A percentile compares a stretch with the other conserved stretches of the same genome.
phyloP scores from a whole-genome alignment of 2,329 filamentous ascomycete genomes.

The Fusarium albosuccineum region DNA sequence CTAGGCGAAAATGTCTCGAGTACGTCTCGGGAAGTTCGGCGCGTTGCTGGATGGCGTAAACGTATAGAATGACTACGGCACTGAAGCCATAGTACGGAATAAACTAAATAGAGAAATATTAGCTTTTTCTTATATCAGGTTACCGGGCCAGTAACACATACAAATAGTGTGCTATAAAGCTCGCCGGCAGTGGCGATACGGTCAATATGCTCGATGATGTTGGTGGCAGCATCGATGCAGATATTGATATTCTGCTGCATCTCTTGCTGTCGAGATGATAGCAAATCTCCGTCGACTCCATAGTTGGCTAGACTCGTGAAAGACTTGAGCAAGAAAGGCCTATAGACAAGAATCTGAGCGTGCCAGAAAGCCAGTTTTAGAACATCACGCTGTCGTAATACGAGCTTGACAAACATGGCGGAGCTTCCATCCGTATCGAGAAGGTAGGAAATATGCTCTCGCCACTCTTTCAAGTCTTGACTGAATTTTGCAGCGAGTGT shows the following conservation, averaged over 20 bases:
- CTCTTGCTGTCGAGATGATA: background rate
- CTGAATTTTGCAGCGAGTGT: slow-evolving; percentile 47
- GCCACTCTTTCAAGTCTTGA: slow-evolving; percentile 51
- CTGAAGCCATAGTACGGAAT: slow-evolving; percentile 59
- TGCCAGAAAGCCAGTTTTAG: slow-evolving; percentile 59
- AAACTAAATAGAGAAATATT: slow-evolving; percentile 24
- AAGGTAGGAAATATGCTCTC: slow-evolving; percentile 50
- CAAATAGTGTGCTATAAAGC: slow-evolving; percentile 32
- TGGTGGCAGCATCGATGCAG: slow-evolving; percentile 57
- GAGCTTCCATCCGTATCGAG: slow-evolving; percentile 53
- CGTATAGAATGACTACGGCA: slow-evolving; percentile 59
- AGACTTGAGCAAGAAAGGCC: slow-evolving; percentile 53
- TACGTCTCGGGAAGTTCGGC: slow-evolving; percentile 44
- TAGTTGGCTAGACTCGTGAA: slow-evolving; percentile 42
- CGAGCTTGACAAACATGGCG: slow-evolving; percentile 50
- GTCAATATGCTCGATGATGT: slow-evolving; percentile 56
- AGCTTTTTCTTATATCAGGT: no score
- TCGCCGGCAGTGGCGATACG: slow-evolving; percentile 15
- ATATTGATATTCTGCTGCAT: slow-evolving; percentile 40
- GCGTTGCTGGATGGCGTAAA: slow-evolving; percentile 57
- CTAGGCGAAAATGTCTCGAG: slow-evolving; percentile 51
- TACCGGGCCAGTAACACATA: background rate
- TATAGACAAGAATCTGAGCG: slow-evolving; percentile 55
- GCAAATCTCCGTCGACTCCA: background rate
- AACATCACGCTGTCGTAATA: slow-evolving; percentile 56